Percentiles rank a stretch among this genome's conserved stretches.
Evolutionary conservation across 345 rosid species (phyloP).

Genomic region (Syzygium aqueum): DNA sequence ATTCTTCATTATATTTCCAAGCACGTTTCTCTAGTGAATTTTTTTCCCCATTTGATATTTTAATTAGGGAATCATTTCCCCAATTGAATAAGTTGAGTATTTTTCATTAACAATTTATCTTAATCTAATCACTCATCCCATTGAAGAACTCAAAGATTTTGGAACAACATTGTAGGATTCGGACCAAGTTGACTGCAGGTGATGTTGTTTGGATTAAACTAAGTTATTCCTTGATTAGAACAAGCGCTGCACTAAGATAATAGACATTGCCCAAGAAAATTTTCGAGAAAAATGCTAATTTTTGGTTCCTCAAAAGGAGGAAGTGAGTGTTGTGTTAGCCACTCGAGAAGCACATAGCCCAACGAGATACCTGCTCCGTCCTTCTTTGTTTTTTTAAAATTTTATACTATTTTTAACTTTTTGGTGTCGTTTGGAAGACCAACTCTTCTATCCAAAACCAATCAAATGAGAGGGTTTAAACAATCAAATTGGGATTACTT

Average conservation of each 20-base stretch:
- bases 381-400: neutral
- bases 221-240: neutral
- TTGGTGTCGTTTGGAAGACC: neutral
- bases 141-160: neutral
- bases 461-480: neutral
- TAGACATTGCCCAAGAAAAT: neutral
- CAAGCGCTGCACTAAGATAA: neutral
- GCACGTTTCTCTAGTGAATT: neutral
- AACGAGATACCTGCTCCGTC: neutral
- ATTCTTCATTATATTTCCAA: neutral
- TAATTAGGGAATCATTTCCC: neutral
- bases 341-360: neutral
- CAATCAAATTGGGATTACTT: neutral
- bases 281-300: neutral
- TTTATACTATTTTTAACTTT: neutral
- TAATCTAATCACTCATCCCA: neutral
- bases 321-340: neutral
- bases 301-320: neutral
- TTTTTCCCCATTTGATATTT: neutral
- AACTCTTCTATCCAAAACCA: neutral
- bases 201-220: neutral
- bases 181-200: neutral
- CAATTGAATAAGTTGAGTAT: neutral
- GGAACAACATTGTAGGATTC: neutral
- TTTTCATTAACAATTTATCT: neutral